Conservation (phyloP, 2,329 filamentous ascomycete genomes). For the Colletotrichum graminicola region DNA sequence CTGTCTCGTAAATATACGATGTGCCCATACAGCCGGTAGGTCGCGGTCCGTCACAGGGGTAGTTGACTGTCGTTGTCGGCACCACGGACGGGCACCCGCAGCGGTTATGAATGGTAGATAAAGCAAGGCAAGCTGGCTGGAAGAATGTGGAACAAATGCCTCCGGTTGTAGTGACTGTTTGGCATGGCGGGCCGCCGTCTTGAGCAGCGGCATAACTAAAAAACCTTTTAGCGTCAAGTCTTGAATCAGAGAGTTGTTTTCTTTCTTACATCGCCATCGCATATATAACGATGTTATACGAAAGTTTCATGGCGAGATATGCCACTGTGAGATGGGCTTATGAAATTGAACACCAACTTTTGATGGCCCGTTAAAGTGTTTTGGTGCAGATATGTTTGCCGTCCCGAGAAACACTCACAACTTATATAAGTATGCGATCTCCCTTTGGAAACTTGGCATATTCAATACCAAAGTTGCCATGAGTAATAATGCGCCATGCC, state of each 20-base stretch:
- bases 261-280: constrained; percentile 6
- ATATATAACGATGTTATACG: neutral
- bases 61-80: constrained; percentile 43
- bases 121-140: constrained; percentile 42
- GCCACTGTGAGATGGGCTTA: neutral
- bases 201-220: neutral
- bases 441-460: neutral
- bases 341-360: neutral
- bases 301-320: constrained; percentile 1
- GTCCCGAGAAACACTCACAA: no score
- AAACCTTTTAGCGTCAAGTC: neutral
- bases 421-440: neutral
- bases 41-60: constrained; percentile 43
- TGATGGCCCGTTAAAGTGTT: neutral
- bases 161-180: constrained; percentile 44
- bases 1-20: constrained; percentile 27
- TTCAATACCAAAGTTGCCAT: neutral
- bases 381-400: neutral
- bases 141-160: constrained; percentile 32
- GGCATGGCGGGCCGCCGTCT: constrained; percentile 31
- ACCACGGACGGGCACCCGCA: constrained; percentile 46
- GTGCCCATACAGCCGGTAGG: constrained; percentile 36
- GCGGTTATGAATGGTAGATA: constrained; percentile 41
- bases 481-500: neutral
- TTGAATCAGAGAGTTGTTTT: fast-evolving